Conservation (phyloP, 164 flowering plant genomes). For the Berberis vulgaris region DNA sequence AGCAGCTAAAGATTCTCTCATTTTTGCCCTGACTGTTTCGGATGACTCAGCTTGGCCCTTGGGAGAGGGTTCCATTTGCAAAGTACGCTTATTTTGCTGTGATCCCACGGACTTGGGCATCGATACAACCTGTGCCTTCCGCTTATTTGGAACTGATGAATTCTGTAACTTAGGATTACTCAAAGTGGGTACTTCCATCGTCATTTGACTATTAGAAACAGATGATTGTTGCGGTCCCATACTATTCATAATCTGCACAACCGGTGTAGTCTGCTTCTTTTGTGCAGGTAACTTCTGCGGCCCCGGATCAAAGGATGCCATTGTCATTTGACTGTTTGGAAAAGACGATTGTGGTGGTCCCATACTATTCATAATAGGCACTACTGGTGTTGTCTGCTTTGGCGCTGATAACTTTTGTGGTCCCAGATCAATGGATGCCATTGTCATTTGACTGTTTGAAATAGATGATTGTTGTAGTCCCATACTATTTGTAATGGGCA, state of each 20-base stretch:
- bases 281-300: neutral
- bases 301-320: neutral
- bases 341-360: conserved; percentile 7
- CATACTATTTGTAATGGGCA: conserved; percentile 1
- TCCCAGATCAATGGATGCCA: neutral
- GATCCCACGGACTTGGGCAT: conserved; percentile 27
- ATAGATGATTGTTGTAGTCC: conserved; percentile 2
- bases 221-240: conserved; percentile 5
- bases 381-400: neutral
- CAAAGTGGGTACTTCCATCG: conserved; percentile 9
- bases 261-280: neutral
- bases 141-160: conserved; percentile 28
- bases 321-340: conserved; percentile 32
- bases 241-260: neutral
- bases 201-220: conserved; percentile 28
- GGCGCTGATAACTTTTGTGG: neutral
- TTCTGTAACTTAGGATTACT: conserved; percentile 1
- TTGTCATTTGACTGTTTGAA: neutral
- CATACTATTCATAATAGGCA: neutral
- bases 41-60: conserved; percentile 38
- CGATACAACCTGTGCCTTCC: conserved; percentile 26
- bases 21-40: conserved; percentile 76
- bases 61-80: conserved; percentile 28
- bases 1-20: conserved; percentile 77
- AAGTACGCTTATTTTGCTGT: conserved; percentile 31